phyloP scores from a whole-genome alignment of 495 filamentous ascomycete species.

The Penicillium lagena region DNA sequence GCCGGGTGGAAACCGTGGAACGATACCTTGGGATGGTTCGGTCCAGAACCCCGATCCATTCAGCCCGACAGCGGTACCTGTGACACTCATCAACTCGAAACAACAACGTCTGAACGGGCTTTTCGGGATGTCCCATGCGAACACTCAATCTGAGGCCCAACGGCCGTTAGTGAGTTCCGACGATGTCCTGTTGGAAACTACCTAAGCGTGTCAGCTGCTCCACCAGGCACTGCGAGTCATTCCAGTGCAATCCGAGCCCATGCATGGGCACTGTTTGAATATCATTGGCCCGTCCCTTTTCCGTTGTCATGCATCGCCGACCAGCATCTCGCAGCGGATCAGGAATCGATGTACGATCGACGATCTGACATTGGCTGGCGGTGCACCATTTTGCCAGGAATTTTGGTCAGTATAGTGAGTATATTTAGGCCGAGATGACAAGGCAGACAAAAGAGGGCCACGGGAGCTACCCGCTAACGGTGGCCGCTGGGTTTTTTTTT shows the following conservation, averaged over 20 bases:
- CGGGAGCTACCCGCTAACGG: too few species aligned
- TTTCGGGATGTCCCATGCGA: not conserved
- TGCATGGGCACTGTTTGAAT: conserved; percentile 10
- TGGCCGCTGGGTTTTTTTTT: too few species aligned
- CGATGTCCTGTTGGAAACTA: too few species aligned
- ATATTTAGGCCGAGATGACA: not conserved
- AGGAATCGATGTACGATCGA: conserved; percentile 5
- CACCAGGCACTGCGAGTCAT: conserved; percentile 21
- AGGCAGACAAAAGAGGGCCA: not conserved
- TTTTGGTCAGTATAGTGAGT: not conserved
- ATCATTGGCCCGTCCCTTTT: not conserved
- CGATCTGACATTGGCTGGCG: conserved; percentile 2
- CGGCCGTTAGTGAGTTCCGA: not conserved
- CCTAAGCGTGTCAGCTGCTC: conserved; percentile 3
- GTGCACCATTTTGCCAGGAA: not conserved
- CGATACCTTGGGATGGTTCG: too few species aligned
- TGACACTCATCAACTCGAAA: not conserved
- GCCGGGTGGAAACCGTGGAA: too few species aligned
- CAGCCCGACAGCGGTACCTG: too few species aligned
- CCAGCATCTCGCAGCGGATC: conserved; percentile 18
- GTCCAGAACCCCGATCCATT: not conserved
- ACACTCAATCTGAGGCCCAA: not conserved
- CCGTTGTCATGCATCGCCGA: conserved; percentile 11
- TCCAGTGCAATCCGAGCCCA: conserved; percentile 4
- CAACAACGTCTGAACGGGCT: not conserved